Evolutionary conservation across 305 asterid genomes (phyloP).

Genomic region (Fraxinus xanthoxyloides): DNA sequence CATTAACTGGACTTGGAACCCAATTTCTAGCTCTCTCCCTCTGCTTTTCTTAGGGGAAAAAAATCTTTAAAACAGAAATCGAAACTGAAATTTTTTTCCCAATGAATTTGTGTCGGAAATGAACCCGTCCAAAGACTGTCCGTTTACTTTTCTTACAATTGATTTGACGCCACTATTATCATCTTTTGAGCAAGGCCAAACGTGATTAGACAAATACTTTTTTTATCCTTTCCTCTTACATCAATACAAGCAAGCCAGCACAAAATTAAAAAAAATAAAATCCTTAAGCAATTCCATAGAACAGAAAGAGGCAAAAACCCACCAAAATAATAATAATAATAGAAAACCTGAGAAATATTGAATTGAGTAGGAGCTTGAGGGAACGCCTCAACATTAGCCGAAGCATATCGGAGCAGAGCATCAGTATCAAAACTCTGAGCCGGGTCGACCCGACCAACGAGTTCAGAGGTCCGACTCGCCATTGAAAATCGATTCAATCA

Average conservation of each 20-base stretch:
- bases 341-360: constrained; percentile 69
- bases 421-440: constrained; percentile 61
- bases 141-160: neutral
- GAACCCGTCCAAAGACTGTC: neutral
- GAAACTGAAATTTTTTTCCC: neutral
- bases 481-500: constrained; percentile 23
- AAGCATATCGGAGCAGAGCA: constrained; percentile 57
- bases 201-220: neutral
- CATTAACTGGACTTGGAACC: neutral
- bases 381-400: constrained; percentile 66
- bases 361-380: constrained; percentile 54
- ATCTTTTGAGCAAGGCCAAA: neutral
- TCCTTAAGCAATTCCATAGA: neutral
- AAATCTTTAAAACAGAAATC: neutral
- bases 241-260: neutral
- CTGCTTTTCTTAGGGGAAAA: neutral
- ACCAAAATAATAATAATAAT: too few relatives aligned
- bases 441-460: constrained; percentile 68
- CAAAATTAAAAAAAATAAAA: neutral
- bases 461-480: constrained; percentile 64
- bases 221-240: neutral
- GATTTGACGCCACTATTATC: neutral
- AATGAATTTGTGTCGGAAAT: neutral
- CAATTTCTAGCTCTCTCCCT: neutral
- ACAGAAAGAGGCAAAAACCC: neutral